These are phyloP conservation scores for Telopea speciosissima DNA, from an alignment of 177 flowering plant species.

Conservation along the genomic window DNA sequence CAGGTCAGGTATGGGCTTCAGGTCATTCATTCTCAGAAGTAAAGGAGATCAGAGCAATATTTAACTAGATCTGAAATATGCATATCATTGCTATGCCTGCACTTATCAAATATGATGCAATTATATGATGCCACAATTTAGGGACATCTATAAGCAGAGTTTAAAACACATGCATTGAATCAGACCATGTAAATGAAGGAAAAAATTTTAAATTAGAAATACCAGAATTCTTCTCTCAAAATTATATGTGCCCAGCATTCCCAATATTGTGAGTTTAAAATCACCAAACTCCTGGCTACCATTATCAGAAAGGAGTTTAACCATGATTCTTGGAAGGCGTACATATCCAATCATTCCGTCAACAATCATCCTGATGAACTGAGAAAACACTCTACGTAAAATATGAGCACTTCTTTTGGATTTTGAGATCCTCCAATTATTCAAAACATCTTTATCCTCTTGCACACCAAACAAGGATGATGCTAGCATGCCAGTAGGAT, in stretches of 20 bases:
- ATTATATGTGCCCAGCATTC: conserved; percentile 88
- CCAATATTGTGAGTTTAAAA: conserved; percentile 80
- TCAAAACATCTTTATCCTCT: conserved; percentile 25
- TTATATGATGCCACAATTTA: background rate
- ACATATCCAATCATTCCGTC: conserved; percentile 98
- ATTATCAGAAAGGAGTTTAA: conserved; percentile 87
- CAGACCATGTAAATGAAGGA: background rate
- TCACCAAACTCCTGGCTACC: conserved; percentile 93
- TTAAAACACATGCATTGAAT: background rate
- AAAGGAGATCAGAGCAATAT: background rate
- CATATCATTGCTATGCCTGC: background rate
- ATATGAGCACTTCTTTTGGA: conserved; percentile 40
- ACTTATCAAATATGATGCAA: background rate
- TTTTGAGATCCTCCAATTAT: conserved; percentile 54
- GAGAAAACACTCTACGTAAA: conserved; percentile 60
- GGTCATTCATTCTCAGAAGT: background rate
- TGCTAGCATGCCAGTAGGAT: conserved; percentile 15
- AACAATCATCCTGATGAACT: conserved; percentile 80
- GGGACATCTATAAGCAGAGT: background rate
- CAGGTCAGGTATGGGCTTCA: background rate
- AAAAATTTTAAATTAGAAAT: conserved; percentile 12
- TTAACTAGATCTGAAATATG: background rate
- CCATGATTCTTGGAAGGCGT: conserved; percentile 81
- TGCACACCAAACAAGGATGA: conserved; percentile 13
- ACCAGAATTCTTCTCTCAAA: conserved; percentile 96